Evolutionary conservation across 371 early-diverging fungal genomes (phyloP).

Genomic region (Syncephalis plumigaleata): DNA sequence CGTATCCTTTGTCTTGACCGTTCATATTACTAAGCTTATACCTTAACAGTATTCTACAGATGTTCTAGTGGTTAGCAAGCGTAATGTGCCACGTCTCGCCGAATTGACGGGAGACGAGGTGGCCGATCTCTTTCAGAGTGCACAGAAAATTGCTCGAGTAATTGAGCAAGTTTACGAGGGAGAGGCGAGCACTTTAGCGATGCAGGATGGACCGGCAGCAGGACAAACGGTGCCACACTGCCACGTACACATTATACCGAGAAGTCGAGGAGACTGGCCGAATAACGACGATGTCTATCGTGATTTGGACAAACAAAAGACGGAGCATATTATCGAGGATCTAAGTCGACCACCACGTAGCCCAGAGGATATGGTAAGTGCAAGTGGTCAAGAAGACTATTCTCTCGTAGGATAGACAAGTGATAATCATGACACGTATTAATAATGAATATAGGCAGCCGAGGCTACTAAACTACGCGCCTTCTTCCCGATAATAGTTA

Average conservation of each 20-base stretch:
- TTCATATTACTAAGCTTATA: no score
- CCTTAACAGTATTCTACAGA: slow-evolving; percentile 21
- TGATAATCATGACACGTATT: no score
- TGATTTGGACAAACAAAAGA: slow-evolving; percentile 30
- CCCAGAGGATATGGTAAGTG: no score
- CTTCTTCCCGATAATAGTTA: no score
- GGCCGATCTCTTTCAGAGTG: slow-evolving; percentile 57
- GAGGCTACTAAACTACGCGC: no score
- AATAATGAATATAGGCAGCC: no score
- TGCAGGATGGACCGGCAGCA: slow-evolving; percentile 24
- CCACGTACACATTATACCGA: slow-evolving; percentile 89
- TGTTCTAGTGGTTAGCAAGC: slow-evolving; percentile 61
- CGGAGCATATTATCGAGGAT: not conserved
- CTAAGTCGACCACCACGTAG: no score
- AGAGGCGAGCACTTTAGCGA: slow-evolving; percentile 54
- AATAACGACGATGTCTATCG: slow-evolving; percentile 83
- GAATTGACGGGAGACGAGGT: slow-evolving; percentile 69
- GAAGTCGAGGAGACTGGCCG: slow-evolving; percentile 57
- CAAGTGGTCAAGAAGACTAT: no score
- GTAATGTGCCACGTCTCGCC: slow-evolving; percentile 42
- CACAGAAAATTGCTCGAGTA: slow-evolving; percentile 52
- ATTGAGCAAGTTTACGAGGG: slow-evolving; percentile 57
- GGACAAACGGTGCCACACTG: slow-evolving; percentile 50
- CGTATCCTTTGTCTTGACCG: slow-evolving; percentile 5
- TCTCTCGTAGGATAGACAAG: no score